Conservation (phyloP, 1,139 yeast species). For the Yamadazyma pseudoaaseri region DNA sequence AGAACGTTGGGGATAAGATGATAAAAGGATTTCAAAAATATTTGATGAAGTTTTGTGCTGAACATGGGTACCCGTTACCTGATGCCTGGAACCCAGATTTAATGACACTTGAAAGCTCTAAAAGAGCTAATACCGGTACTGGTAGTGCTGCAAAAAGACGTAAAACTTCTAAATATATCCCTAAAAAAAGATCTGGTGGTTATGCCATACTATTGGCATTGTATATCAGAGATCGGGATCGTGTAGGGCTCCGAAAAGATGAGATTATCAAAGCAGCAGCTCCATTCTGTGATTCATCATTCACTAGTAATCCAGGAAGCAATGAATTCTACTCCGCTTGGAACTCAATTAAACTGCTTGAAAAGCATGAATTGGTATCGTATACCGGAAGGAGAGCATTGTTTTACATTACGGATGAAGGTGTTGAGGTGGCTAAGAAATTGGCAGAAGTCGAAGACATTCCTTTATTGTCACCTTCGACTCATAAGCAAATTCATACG, state of each 20-base stretch:
- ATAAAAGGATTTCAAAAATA: conserved; percentile 43
- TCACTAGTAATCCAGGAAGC: conserved; percentile 60
- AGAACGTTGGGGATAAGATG: conserved; percentile 63
- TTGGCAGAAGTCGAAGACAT: conserved; percentile 49
- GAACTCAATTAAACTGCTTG: conserved; percentile 65
- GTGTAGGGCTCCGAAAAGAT: conserved; percentile 58
- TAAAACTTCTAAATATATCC: conserved; percentile 55
- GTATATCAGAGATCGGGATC: conserved; percentile 47
- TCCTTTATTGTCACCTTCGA: conserved; percentile 23
- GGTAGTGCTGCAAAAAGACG: conserved; percentile 17
- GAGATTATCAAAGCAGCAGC: conserved; percentile 59
- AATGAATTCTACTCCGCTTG: conserved; percentile 76
- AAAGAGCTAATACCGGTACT: conserved; percentile 3
- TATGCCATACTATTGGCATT: conserved; percentile 78
- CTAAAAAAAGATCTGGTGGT: conserved; percentile 79
- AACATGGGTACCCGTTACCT: conserved; percentile 41
- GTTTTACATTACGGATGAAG: conserved; percentile 73
- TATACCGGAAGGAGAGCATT: conserved; percentile 57
- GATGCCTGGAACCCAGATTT: conserved; percentile 22
- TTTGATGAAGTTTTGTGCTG: conserved; percentile 46
- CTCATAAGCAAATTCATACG: conserved; percentile 16
- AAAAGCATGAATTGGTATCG: conserved; percentile 61
- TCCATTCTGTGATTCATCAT: conserved; percentile 63
- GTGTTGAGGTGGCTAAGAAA: conserved; percentile 59
- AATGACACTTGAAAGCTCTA: not conserved